Percentiles rank a stretch among this genome's conserved stretches.
phyloP scores from a whole-genome alignment of 768 basidiomycete species.

The Boletus tylopilopsis region DNA sequence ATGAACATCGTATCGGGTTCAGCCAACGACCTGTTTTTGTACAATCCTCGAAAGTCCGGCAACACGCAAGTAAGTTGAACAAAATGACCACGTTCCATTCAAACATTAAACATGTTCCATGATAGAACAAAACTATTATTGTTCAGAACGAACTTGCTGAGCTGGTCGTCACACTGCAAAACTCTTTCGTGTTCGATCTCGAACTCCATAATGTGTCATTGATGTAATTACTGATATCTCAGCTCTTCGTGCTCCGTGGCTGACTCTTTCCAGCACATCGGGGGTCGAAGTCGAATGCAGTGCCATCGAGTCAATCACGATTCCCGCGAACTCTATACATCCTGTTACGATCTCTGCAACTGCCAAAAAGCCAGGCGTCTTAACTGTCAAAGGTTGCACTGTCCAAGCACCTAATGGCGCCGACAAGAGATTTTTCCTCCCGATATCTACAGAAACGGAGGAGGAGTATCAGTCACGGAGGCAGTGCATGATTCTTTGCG shows the following conservation, averaged over 20 bases:
- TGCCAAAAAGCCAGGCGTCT: conserved; percentile 58
- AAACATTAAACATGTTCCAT: neutral
- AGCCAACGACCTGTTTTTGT: conserved; percentile 78
- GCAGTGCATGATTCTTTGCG: conserved; percentile 59
- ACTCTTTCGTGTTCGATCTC: conserved; percentile 90
- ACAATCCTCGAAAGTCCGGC: conserved; percentile 75
- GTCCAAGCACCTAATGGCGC: conserved; percentile 74
- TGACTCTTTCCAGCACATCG: conserved; percentile 57
- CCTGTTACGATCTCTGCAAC: conserved; percentile 67
- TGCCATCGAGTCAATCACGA: conserved; percentile 50
- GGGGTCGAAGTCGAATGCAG: conserved; percentile 73
- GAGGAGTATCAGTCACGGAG: conserved; percentile 55
- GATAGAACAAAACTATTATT: conserved; percentile 56
- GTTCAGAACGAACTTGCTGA: conserved; percentile 85
- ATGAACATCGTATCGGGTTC: conserved; percentile 52
- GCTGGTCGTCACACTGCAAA: conserved; percentile 78
- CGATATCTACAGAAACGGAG: conserved; percentile 68
- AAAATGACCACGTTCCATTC: conserved; percentile 1
- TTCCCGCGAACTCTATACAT: conserved; percentile 76
- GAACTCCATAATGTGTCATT: conserved; percentile 79
- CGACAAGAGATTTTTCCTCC: conserved; percentile 69
- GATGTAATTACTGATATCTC: conserved; percentile 47
- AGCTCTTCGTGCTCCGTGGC: neutral
- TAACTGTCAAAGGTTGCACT: conserved; percentile 74
- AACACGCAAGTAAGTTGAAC: conserved; percentile 49